These are phyloP conservation scores for Neltuma alba DNA, from an alignment of 306 rosid genomes.

Conservation along the genomic window DNA sequence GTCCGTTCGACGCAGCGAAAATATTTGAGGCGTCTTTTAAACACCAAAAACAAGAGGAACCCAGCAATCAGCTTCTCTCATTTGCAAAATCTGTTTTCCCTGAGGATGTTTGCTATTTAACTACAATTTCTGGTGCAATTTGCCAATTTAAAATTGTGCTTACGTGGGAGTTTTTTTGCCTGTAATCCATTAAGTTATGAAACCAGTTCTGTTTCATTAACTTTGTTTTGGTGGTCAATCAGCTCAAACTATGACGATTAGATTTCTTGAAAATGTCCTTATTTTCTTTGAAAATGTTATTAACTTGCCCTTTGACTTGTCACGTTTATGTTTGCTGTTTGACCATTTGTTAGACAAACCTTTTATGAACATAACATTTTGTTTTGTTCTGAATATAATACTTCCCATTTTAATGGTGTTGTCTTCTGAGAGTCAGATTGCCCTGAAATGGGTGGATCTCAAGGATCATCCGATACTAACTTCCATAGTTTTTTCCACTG, in stretches of 20 bases:
- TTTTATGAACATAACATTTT: neutral
- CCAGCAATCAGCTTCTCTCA: slow-evolving; percentile 53
- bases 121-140: slow-evolving; percentile 58
- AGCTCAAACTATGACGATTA: neutral
- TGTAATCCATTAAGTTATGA: too few relatives aligned
- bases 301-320: neutral
- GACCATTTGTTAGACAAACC: neutral
- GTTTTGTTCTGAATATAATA: neutral
- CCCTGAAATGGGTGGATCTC: too few relatives aligned
- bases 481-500: neutral
- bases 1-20: slow-evolving; percentile 68
- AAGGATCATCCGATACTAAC: neutral
- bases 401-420: neutral
- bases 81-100: slow-evolving; percentile 75
- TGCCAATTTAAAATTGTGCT: too few relatives aligned
- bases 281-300: neutral
- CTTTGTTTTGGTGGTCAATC: neutral
- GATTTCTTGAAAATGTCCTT: neutral
- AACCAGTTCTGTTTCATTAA: neutral
- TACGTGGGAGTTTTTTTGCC: too few relatives aligned
- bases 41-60: slow-evolving; percentile 64
- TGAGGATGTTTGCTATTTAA: slow-evolving; percentile 38
- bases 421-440: too few relatives aligned
- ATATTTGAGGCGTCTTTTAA: slow-evolving; percentile 62
- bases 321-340: neutral